phyloP scores from a whole-genome alignment of 1,284 basidiomycete species.

The Leucoagaricus sp. region DNA sequence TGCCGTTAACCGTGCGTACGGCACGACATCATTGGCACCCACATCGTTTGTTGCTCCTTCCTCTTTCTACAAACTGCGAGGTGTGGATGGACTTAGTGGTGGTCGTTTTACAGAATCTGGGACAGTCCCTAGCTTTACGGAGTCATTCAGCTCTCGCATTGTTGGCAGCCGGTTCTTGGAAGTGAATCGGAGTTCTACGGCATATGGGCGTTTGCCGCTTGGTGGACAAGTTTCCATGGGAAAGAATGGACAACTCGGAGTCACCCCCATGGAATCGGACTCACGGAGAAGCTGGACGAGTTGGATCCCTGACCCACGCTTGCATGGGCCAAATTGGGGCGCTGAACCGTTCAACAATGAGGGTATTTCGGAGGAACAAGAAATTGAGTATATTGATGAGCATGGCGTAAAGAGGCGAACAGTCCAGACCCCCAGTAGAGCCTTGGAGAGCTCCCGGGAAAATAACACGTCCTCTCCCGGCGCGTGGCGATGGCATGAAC shows the following conservation, averaged over 20 bases:
- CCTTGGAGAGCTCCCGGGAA: not conserved
- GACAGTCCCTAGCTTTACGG: slow-evolving; percentile 49
- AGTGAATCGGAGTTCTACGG: slow-evolving; percentile 58
- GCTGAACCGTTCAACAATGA: slow-evolving; percentile 26
- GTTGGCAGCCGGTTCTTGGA: slow-evolving; percentile 74
- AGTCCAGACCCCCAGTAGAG: slow-evolving; percentile 9
- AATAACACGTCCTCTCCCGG: not conserved
- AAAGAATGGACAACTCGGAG: slow-evolving; percentile 49
- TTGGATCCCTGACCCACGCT: slow-evolving; percentile 49
- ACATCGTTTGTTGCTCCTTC: slow-evolving; percentile 79
- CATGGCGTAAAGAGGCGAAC: slow-evolving; percentile 25
- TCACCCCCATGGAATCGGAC: slow-evolving; percentile 19
- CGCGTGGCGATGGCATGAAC: slow-evolving; percentile 6
- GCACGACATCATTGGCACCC: slow-evolving; percentile 66
- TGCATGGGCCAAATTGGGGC: slow-evolving; percentile 56
- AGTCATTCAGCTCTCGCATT: slow-evolving; percentile 61
- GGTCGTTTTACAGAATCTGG: slow-evolving; percentile 52
- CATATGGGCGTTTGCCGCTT: slow-evolving; percentile 58
- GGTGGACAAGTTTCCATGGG: slow-evolving; percentile 62
- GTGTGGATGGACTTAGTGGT: slow-evolving; percentile 60
- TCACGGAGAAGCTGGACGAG: slow-evolving; percentile 32
- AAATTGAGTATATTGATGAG: slow-evolving; percentile 32
- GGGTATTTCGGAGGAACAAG: slow-evolving; percentile 21
- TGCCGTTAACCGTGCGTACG: slow-evolving; percentile 58
- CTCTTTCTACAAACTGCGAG: slow-evolving; percentile 70